Evolutionary conservation across 2,329 filamentous ascomycete genomes (phyloP), one percentile per base, ranked within the genome.

Genomic region (Dactylellina cionopaga): DNA sequence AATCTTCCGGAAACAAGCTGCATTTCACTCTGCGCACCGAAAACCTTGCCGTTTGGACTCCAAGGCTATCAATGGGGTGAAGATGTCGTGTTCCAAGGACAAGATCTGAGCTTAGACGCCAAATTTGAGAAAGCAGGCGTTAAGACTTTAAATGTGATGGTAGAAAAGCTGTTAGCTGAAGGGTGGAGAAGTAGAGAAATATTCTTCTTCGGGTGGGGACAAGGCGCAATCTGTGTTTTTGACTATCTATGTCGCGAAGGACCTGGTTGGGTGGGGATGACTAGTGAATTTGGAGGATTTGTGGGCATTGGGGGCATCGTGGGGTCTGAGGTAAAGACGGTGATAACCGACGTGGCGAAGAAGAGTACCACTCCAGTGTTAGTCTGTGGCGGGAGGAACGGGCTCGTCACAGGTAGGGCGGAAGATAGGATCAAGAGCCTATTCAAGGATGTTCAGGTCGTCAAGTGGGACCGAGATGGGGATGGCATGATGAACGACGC

Each of bases 401-500:
- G 84, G 1, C 83, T 86, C 76, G 83, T 92, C 0, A 88, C 88
- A 7, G 85, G 87, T 3, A 85, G 87, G 7, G 87, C 87, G 0
- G 83, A 89, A 13, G 85, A 87, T n/a, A 82, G 85, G 65, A 81
- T 92, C 33, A 89, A 87, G 79, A 82, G 83, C 41, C 85, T 86
- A 60, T 95, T 94, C 80, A 82, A 84, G 74, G 84, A 88, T 77
- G 87, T 92, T 19, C 84, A 87, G 79, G 84, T 89, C 74, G 88
- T 88, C 63, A 86, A 86, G 77, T 95, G 91, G 87, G 86, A 84
- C 77, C 87, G 89, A 78, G 80, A 80, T 1, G 90, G 89, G 4
- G 92, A 96, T 80, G 85, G 85, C 0, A 96, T 97, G 93, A 92
- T 92, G n/a, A 83, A 84, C 46, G 89, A 85, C 78, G 84, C 90